These are phyloP conservation scores for Cutaneotrichosporon sp. DNA, from an alignment of 1,284 basidiomycete species.

Conservation along the genomic window DNA sequence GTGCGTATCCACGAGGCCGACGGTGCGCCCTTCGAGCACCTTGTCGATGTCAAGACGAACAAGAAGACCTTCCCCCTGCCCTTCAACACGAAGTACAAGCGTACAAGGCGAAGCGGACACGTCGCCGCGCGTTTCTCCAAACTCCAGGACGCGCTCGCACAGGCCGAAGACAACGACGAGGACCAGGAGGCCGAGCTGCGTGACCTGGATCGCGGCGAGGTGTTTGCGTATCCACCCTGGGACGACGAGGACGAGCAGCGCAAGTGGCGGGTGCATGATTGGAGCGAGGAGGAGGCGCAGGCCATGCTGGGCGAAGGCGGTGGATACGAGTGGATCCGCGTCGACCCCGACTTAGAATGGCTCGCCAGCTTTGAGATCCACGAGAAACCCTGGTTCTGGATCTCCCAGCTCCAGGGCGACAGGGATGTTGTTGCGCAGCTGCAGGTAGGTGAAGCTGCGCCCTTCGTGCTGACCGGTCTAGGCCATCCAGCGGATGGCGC, in stretches of 20 bases:
- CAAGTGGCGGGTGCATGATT: conserved; percentile 95
- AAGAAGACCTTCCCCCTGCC: conserved; percentile 95
- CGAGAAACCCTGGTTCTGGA: conserved; percentile 99
- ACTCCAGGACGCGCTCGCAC: conserved; percentile 87
- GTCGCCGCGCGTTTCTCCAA: conserved; percentile 79
- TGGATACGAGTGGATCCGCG: conserved; percentile 95
- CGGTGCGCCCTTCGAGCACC: conserved; percentile 98
- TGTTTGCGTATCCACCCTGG: conserved; percentile 95
- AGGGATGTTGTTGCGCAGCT: conserved; percentile 97
- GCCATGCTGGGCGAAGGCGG: conserved; percentile 77
- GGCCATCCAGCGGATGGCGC: conserved; percentile 81
- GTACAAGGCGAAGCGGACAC: conserved; percentile 68
- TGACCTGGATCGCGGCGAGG: conserved; percentile 74
- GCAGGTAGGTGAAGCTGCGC: conserved; percentile 83
- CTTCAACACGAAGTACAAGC: conserved; percentile 99
- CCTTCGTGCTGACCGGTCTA: conserved; percentile 46
- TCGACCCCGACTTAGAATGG: conserved; percentile 99
- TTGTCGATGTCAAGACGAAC: conserved; percentile 82
- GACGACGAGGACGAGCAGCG: conserved; percentile 83
- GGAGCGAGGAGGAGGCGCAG: conserved; percentile 95
- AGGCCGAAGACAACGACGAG: conserved; percentile 84
- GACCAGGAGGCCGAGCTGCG: conserved; percentile 78
- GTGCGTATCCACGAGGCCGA: conserved; percentile 99
- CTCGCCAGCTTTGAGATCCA: conserved; percentile 88
- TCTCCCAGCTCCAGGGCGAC: conserved; percentile 92